Evolutionary conservation across 768 basidiomycete species (phyloP).

Genomic region (Lyophyllum atratum): DNA sequence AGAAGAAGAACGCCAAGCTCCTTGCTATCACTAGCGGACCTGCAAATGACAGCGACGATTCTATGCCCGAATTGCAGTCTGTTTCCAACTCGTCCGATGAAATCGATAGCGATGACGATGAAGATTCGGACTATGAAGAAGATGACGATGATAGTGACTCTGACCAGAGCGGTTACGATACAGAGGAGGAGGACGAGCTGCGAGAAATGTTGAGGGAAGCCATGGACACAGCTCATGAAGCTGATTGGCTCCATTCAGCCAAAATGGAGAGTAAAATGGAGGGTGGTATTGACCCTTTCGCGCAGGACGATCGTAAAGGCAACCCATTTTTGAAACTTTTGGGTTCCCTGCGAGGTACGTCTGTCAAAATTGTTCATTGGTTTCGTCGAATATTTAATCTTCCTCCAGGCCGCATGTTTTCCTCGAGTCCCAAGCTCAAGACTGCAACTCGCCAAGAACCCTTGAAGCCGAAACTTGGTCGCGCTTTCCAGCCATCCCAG

Average conservation of each 20-base stretch:
- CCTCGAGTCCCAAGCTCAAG: conserved; percentile 43
- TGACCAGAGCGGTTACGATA: conserved; percentile 53
- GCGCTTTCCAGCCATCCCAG: neutral
- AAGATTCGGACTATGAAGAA: conserved; percentile 41
- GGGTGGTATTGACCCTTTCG: conserved; percentile 44
- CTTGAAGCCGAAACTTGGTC: conserved; percentile 13
- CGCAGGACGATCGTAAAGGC: conserved; percentile 55
- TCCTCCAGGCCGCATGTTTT: conserved; percentile 63
- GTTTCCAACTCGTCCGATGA: conserved; percentile 63
- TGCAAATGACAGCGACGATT: conserved; percentile 44
- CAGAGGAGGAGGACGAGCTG: conserved; percentile 69
- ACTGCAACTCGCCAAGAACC: conserved; percentile 29
- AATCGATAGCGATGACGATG: conserved; percentile 30
- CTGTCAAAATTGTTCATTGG: neutral
- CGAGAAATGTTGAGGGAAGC: conserved; percentile 66
- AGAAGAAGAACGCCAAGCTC: conserved; percentile 33
- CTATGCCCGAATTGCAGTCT: conserved; percentile 70
- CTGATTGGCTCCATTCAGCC: conserved; percentile 59
- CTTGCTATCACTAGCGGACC: conserved; percentile 55
- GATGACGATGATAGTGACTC: conserved; percentile 35
- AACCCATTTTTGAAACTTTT: conserved; percentile 82
- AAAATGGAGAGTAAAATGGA: conserved; percentile 31
- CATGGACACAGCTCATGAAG: conserved; percentile 66
- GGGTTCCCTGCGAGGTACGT: conserved; percentile 69
- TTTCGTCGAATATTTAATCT: neutral